Conservation (phyloP, 2,329 filamentous ascomycete genomes). For the Fusarium poae region DNA sequence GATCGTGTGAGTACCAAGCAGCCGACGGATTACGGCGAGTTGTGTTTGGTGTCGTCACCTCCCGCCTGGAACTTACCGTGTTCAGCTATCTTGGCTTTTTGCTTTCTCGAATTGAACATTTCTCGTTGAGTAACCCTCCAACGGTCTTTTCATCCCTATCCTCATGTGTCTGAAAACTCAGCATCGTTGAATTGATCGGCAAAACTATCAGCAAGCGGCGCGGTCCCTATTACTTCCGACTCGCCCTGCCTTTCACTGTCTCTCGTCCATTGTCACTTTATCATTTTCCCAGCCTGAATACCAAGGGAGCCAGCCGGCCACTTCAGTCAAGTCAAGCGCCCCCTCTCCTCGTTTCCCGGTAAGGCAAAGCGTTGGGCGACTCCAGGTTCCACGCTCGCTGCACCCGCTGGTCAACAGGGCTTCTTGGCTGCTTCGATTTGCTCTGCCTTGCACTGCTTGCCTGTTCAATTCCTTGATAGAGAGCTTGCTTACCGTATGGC, state of each 20-base stretch:
- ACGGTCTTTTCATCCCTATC: constrained; percentile 26
- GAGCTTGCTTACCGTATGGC: constrained; percentile 8
- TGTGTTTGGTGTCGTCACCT: constrained; percentile 30
- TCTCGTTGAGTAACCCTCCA: constrained; percentile 13
- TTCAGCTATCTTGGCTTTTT: constrained; percentile 35
- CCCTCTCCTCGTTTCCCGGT: constrained; percentile 37
- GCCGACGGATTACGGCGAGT: constrained; percentile 1
- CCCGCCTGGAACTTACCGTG: constrained; percentile 24
- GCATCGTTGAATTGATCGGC: constrained; percentile 23
- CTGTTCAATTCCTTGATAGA: constrained; percentile 3
- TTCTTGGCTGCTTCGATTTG: constrained; percentile 27
- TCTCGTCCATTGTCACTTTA: constrained; percentile 32
- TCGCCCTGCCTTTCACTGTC: constrained; percentile 29
- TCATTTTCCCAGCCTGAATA: constrained; percentile 5
- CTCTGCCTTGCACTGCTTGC: constrained; percentile 5
- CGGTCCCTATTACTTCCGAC: constrained; percentile 21
- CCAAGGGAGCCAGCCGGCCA: constrained; percentile 19
- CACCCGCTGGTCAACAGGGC: constrained; percentile 32
- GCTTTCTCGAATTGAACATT: constrained; percentile 23
- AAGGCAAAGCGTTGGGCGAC: constrained; percentile 45
- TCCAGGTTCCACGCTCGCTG: constrained; percentile 23
- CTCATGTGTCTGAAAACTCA: constrained; percentile 7
- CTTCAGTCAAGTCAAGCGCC: constrained; percentile 31
- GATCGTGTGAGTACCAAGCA: constrained; percentile 16
- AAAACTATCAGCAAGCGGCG: constrained; percentile 20